A percentile compares a stretch with the other conserved stretches of the same genome.
phyloP scores from a whole-genome alignment of 345 rosid genomes.

The Rhizophora apiculata region DNA sequence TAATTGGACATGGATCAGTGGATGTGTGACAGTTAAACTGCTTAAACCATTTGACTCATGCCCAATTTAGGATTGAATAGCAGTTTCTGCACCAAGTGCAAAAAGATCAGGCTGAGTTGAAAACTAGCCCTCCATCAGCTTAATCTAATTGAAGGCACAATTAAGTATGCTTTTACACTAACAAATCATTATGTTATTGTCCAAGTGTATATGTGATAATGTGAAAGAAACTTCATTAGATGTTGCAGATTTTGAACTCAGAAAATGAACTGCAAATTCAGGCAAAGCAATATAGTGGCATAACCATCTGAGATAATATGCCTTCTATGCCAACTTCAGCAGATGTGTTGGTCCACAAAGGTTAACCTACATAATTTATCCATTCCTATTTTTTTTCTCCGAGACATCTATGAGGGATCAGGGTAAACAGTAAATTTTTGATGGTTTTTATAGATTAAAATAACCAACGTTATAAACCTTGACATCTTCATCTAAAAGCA shows the following conservation, averaged over 20 bases:
- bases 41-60: neutral
- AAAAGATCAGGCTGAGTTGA: neutral
- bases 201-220: neutral
- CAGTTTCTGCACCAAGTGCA: neutral
- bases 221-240: too few relatives aligned
- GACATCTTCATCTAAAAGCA: neutral
- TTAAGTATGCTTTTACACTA: neutral
- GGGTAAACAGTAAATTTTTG: neutral
- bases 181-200: neutral
- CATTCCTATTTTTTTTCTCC: neutral
- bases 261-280: too few relatives aligned
- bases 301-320: neutral
- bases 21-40: too few relatives aligned
- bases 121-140: neutral
- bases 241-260: too few relatives aligned
- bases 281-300: neutral
- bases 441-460: neutral
- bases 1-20: too few relatives aligned
- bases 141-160: neutral
- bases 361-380: neutral
- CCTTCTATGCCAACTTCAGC: neutral
- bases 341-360: neutral
- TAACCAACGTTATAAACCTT: neutral
- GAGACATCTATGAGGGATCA: neutral
- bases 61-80: neutral